phyloP scores from a whole-genome alignment of 2,329 filamentous ascomycete genomes.

The Colletotrichum sp. region DNA sequence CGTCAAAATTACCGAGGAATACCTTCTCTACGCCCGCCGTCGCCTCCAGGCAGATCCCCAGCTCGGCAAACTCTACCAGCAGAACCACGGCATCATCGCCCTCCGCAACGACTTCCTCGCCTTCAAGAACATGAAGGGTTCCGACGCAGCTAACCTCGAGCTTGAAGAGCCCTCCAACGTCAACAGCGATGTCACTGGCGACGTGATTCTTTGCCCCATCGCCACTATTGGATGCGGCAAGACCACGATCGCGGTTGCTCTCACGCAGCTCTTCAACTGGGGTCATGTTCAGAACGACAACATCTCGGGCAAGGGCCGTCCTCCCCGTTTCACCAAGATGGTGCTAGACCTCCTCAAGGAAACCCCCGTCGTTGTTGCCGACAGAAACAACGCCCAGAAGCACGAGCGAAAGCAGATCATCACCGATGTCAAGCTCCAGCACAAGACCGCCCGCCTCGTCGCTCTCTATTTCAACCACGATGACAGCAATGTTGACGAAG shows the following conservation, averaged over 20 bases:
- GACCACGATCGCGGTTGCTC: constrained; percentile 85
- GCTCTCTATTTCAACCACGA: constrained; percentile 90
- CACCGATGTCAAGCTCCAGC: constrained; percentile 70
- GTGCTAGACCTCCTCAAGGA: constrained; percentile 69
- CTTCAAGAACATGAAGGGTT: constrained; percentile 83
- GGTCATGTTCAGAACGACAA: constrained; percentile 98
- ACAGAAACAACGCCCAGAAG: constrained; percentile 91
- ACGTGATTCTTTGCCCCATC: constrained; percentile 87
- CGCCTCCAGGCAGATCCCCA: constrained; percentile 72
- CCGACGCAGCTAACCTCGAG: constrained; percentile 84
- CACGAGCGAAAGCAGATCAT: constrained; percentile 90
- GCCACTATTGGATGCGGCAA: constrained; percentile 97
- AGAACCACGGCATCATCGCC: constrained; percentile 94
- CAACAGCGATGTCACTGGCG: constrained; percentile 59
- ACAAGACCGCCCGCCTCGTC: constrained; percentile 74
- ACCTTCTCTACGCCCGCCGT: constrained; percentile 80
- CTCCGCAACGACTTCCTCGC: constrained; percentile 87
- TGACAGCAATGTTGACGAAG: constrained; percentile 73
- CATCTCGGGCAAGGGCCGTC: constrained; percentile 79
- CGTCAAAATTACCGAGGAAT: constrained; percentile 86
- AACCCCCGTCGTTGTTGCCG: constrained; percentile 80
- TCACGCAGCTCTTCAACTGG: constrained; percentile 86
- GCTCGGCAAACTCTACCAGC: constrained; percentile 74
- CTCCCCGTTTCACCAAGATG: constrained; percentile 76
- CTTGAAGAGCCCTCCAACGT: constrained; percentile 53